Evolutionary conservation across 2,329 filamentous ascomycete genomes (phyloP), one percentile per base, ranked within the genome.

Genomic region (Fulvia fulva): DNA sequence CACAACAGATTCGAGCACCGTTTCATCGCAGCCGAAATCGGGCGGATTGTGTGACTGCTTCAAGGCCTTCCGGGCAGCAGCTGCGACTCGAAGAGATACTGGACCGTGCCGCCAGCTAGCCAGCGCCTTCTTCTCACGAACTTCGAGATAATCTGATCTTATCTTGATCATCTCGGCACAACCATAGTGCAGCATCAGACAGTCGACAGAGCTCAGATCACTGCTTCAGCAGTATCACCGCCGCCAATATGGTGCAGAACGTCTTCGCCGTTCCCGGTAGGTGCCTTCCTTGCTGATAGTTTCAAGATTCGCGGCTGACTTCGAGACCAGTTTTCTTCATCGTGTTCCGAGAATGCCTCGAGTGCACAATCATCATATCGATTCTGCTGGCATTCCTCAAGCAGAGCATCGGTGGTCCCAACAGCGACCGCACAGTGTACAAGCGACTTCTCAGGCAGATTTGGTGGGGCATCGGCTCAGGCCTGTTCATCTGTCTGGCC

Each of bases 361-460:
- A 96, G 78, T 89, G 88, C 0, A 87, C 83, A 68, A 91, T 96
- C 70, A 89, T 96, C 67, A 85, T 95, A 62, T 93, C 91, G 0
- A 88, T 96, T n/a, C 79, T 96, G 32, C 82, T 96, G 43, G 85
- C 90, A 22, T 95, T 94, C 72, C 77, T 95, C 58, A 94, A 93
- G 74, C 89, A 94, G 73, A 89, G 87, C 2, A 81, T 95, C 37
- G 84, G 84, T 0, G 59, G 63, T 4, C 83, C 86, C 9, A 80
- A 85, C 56, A 75, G 81, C 59, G 86, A 91, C 76, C 75, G 75
- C 5, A 70, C 67, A 1, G 76, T 87, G 1, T 88, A 90, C 76
- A 92, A 88, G 74, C 66, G 63, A 46, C 64, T 72, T 32, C 61
- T 68, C 45, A 63, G 56, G 25, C 72, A 86, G 79, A 81, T 91